Evolutionary conservation across 1,139 yeast genomes (phyloP).

Genomic region (Hyphopichia buzzinii): DNA sequence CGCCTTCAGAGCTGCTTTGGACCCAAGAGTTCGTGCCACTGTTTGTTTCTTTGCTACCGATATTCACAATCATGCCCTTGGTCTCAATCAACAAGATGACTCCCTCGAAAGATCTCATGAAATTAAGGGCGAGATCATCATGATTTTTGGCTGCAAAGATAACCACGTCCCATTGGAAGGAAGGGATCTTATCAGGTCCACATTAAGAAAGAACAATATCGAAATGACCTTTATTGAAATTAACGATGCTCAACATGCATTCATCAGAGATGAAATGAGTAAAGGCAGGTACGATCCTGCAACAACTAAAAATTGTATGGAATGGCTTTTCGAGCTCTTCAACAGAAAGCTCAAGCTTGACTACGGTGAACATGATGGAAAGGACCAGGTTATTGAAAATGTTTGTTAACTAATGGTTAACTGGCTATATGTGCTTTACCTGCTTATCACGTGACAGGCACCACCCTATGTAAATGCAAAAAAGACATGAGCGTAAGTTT

Average conservation of each 20-base stretch:
- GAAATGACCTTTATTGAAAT: slow-evolving; percentile 71
- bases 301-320: slow-evolving; percentile 64
- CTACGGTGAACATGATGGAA: slow-evolving; percentile 60
- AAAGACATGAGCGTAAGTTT: too few relatives aligned
- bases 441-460: slow-evolving; percentile 1
- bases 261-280: slow-evolving; percentile 72
- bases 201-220: slow-evolving; percentile 58
- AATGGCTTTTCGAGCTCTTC: slow-evolving; percentile 68
- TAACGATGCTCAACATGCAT: slow-evolving; percentile 78
- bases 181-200: slow-evolving; percentile 64
- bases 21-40: slow-evolving; percentile 61
- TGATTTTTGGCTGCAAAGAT: slow-evolving; percentile 78
- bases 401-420: too few relatives aligned
- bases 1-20: slow-evolving; percentile 72
- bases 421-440: too few relatives aligned
- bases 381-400: slow-evolving; percentile 50
- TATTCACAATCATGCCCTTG: slow-evolving; percentile 65
- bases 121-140: slow-evolving; percentile 56
- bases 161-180: slow-evolving; percentile 81
- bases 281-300: slow-evolving; percentile 82
- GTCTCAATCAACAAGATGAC: slow-evolving; percentile 62
- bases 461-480: too few relatives aligned
- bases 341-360: slow-evolving; percentile 66
- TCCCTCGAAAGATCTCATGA: slow-evolving; percentile 58
- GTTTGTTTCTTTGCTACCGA: slow-evolving; percentile 84